These are phyloP conservation scores for Rhododendron mucronatum DNA, from an alignment of 148 eudicot species.

Conservation along the genomic window DNA sequence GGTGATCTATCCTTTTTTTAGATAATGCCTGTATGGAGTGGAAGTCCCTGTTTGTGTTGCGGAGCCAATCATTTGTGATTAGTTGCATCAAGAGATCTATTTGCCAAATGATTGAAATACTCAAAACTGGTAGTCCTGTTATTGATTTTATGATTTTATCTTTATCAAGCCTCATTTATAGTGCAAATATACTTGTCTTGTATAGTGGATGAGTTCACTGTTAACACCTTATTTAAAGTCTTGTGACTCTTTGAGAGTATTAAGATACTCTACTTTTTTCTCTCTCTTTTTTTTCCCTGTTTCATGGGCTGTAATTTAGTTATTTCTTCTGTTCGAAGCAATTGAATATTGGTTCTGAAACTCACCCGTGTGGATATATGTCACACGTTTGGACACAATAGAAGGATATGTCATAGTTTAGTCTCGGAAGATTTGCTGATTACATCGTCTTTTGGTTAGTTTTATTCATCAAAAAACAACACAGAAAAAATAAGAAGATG, in stretches of 20 bases:
- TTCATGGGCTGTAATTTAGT: neutral
- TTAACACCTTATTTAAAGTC: neutral
- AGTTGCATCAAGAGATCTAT: neutral
- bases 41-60: neutral
- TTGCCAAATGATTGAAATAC: neutral
- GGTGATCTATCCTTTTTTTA: constrained; percentile 14
- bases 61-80: neutral
- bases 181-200: neutral
- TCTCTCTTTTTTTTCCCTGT: neutral
- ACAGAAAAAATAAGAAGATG: neutral
- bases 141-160: neutral
- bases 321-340: neutral
- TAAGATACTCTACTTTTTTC: too few relatives aligned
- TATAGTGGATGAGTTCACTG: neutral
- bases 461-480: neutral
- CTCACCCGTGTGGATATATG: neutral
- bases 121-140: neutral
- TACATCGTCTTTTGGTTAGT: neutral
- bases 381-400: neutral
- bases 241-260: neutral
- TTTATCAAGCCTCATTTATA: neutral
- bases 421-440: neutral
- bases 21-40: neutral
- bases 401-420: neutral
- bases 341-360: neutral